Evolutionary conservation across 306 rosid genomes (phyloP).

Genomic region (Sesbania bispinosa): DNA sequence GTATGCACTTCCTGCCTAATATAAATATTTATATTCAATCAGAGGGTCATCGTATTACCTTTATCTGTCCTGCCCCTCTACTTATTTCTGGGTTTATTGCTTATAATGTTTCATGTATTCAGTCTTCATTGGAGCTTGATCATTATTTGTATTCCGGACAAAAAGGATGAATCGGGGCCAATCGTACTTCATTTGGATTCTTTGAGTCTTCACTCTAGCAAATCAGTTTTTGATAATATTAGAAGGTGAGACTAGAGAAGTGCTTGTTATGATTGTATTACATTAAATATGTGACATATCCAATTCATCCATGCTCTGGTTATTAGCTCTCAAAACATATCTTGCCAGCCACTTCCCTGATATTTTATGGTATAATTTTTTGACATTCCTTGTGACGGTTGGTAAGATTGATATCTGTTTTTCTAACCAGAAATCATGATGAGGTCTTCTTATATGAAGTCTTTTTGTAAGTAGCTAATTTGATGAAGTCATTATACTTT

Average conservation of each 20-base stretch:
- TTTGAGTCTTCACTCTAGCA: conserved; percentile 78
- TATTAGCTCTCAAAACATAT: conserved; percentile 2
- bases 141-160: conserved; percentile 82
- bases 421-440: not conserved
- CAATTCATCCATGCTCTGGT: not conserved
- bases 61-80: not conserved
- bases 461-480: not conserved
- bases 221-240: conserved; percentile 64
- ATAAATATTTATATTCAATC: not conserved
- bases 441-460: not conserved
- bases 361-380: not conserved
- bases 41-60: not conserved
- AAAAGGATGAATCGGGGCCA: conserved; percentile 84
- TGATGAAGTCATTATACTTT: not conserved
- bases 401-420: conserved; percentile 1
- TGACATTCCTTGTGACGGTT: not conserved
- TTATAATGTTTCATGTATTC: conserved; percentile 33
- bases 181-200: conserved; percentile 93
- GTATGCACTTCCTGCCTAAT: conserved; percentile 6
- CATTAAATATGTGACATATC: conserved; percentile 5
- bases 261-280: conserved; percentile 5
- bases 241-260: conserved; percentile 61
- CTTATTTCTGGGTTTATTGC: conserved; percentile 26
- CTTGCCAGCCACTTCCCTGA: not conserved
- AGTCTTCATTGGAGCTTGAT: conserved; percentile 96